Conservation (phyloP, 306 rosid species). For the Psophocarpus tetragonolobus region DNA sequence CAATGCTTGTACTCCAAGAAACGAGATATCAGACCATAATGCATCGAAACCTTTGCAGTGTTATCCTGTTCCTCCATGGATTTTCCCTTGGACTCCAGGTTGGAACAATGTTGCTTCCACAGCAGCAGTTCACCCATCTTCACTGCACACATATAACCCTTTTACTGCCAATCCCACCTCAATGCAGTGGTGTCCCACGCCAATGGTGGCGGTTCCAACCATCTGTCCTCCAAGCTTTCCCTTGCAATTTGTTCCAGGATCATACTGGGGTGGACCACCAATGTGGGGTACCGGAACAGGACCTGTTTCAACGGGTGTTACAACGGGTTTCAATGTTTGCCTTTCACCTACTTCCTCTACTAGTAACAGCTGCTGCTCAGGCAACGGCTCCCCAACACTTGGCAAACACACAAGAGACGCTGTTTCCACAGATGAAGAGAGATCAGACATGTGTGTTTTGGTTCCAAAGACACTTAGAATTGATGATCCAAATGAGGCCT, state of each 20-base stretch:
- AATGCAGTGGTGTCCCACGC: slow-evolving; percentile 48
- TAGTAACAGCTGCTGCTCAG: slow-evolving; percentile 42
- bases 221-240: slow-evolving; percentile 48
- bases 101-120: slow-evolving; percentile 40
- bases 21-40: slow-evolving; percentile 34
- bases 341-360: slow-evolving; percentile 52
- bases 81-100: slow-evolving; percentile 49
- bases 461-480: slow-evolving; percentile 50
- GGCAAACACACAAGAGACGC: slow-evolving; percentile 62
- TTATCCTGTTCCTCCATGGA: slow-evolving; percentile 52
- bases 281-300: slow-evolving; percentile 43
- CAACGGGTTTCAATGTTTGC: slow-evolving; percentile 46
- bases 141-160: slow-evolving; percentile 20
- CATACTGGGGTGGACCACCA: slow-evolving; percentile 50
- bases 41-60: slow-evolving; percentile 37
- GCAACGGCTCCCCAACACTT: slow-evolving; percentile 43
- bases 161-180: slow-evolving; percentile 23
- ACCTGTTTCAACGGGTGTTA: slow-evolving; percentile 37
- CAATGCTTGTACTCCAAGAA: slow-evolving; percentile 32
- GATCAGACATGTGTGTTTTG: slow-evolving; percentile 38
- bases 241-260: slow-evolving; percentile 51
- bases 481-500: slow-evolving; percentile 49
- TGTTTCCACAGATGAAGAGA: slow-evolving; percentile 37
- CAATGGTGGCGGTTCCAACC: slow-evolving; percentile 51
- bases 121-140: slow-evolving; percentile 29